A percentile compares a stretch with the other conserved stretches of the same genome.
Evolutionary conservation across 129 eudicot genomes (phyloP).

Genomic region (Centrapalus pauciflorus): DNA sequence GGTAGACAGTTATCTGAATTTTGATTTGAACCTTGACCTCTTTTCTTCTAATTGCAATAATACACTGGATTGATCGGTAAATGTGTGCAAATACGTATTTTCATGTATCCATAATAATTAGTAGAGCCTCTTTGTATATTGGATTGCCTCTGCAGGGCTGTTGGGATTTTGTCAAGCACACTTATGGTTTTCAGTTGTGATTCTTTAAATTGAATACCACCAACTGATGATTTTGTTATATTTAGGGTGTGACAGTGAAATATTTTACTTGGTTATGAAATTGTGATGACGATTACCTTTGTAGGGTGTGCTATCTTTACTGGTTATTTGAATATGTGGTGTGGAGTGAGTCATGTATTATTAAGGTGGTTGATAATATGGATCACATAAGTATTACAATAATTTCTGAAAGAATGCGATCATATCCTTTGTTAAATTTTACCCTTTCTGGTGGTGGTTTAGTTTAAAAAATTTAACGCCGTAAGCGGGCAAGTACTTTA

Average conservation of each 20-base stretch:
- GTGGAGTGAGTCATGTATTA: constrained; percentile 33
- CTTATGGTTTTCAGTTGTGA: not conserved
- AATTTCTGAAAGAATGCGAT: constrained; percentile 7
- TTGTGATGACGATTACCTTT: not conserved
- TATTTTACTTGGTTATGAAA: constrained; percentile 1
- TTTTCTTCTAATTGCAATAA: constrained; percentile 14
- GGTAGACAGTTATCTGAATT: not conserved
- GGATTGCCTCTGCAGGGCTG: constrained; percentile 42
- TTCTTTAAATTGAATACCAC: constrained; percentile 15
- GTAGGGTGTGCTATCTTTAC: constrained; percentile 7
- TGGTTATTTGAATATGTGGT: constrained; percentile 30
- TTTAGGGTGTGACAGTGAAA: constrained; percentile 14
- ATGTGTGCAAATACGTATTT: constrained; percentile 12
- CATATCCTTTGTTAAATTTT: no score
- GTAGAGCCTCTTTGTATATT: constrained; percentile 20
- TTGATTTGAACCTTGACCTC: not conserved
- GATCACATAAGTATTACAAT: not conserved
- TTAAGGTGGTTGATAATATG: constrained; percentile 19
- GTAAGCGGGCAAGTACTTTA: not conserved
- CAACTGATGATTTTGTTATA: not conserved
- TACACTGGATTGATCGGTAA: constrained; percentile 30
- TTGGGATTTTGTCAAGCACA: constrained; percentile 3
- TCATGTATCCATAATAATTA: constrained; percentile 19
- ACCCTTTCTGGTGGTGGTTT: no score
- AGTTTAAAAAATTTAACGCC: not conserved